Conservation (phyloP, 169 alveolate species). For the Plasmodium vivax region DNA sequence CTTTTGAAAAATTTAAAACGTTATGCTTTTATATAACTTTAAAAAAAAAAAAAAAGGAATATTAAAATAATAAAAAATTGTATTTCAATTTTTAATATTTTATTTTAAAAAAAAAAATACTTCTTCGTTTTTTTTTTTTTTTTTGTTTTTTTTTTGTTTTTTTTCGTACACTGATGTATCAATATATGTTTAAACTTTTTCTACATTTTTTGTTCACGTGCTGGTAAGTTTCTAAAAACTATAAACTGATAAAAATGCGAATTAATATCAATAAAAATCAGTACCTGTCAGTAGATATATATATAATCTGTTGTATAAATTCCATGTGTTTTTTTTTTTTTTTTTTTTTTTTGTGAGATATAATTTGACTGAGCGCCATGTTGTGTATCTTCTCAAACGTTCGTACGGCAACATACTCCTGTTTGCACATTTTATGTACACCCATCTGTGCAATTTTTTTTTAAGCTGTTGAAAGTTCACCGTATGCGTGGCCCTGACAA, state of each 20-base stretch:
- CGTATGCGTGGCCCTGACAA: background rate
- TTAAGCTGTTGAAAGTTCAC: background rate
- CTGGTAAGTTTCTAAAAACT: background rate
- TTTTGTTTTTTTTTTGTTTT: background rate
- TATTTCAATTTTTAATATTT: background rate
- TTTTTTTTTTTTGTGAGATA: background rate
- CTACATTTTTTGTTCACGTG: background rate
- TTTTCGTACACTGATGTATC: background rate
- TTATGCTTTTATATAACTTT: slow-evolving; percentile 20
- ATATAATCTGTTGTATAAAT: background rate
- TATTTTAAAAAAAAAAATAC: background rate
- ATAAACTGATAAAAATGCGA: background rate
- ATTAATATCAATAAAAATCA: background rate
- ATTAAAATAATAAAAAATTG: background rate
- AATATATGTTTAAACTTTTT: background rate
- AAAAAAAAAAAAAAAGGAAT: slow-evolving; percentile 21
- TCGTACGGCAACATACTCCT: background rate
- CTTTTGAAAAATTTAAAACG: slow-evolving; percentile 11
- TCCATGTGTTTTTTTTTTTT: background rate
- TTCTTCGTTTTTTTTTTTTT: background rate
- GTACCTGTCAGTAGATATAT: background rate
- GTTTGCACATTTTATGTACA: background rate
- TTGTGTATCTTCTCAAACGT: background rate
- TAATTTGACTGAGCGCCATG: background rate
- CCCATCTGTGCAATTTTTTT: background rate